Evolutionary conservation across 176 grass and related monocot genomes (phyloP).

Genomic region (Musa acuminata): DNA sequence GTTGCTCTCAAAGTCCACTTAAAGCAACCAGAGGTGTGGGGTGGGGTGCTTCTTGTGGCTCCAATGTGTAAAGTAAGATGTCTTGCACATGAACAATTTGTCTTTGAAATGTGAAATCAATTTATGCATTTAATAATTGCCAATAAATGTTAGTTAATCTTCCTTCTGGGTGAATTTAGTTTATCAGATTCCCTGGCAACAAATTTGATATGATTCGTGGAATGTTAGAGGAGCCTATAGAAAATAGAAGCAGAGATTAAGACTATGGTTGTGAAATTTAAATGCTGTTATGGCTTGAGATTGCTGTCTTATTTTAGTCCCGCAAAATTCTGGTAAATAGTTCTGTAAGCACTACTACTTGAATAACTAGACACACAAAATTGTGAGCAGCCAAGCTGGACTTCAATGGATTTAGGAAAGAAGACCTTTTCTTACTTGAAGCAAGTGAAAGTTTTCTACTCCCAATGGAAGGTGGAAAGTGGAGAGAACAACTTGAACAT

Average conservation of each 20-base stretch:
- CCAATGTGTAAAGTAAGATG: conserved; percentile 92
- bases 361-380: not conserved
- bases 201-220: not conserved
- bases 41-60: conserved; percentile 81
- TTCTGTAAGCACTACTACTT: not conserved
- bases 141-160: not conserved
- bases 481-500: not conserved
- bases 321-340: not conserved
- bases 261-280: not conserved
- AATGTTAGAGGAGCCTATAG: not conserved
- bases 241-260: not conserved
- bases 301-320: not conserved
- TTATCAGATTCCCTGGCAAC: not conserved
- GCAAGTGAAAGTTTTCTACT: not conserved
- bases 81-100: conserved; percentile 6
- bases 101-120: conserved; percentile 3
- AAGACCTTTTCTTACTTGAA: not conserved
- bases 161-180: not conserved
- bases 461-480: not conserved
- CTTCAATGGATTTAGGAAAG: not conserved
- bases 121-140: conserved; percentile 13
- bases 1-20: conserved; percentile 85
- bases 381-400: too few species aligned
- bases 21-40: conserved; percentile 71
- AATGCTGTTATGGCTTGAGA: not conserved